These are phyloP conservation scores for Coprinopsis strossmayeri DNA, from an alignment of 768 basidiomycete genomes.

Conservation along the genomic window DNA sequence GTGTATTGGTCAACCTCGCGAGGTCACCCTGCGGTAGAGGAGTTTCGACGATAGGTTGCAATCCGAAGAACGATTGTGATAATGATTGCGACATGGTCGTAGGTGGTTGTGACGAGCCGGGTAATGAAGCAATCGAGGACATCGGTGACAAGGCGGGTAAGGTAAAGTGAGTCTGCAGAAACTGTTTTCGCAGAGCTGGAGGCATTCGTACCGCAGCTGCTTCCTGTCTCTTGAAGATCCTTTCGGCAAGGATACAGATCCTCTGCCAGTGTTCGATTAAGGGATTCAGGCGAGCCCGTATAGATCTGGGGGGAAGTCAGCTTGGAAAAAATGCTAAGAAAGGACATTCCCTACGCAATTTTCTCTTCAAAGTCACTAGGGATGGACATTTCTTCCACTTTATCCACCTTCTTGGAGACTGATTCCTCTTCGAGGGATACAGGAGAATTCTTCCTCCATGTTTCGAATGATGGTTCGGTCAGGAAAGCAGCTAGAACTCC, in stretches of 20 bases:
- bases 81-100: conserved; percentile 26
- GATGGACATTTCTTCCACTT: conserved; percentile 85
- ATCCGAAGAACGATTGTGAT: conserved; percentile 23
- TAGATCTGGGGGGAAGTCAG: conserved; percentile 37
- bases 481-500: conserved; percentile 78
- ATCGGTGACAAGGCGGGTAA: conserved; percentile 43
- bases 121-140: conserved; percentile 27
- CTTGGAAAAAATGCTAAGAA: conserved; percentile 6
- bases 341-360: conserved; percentile 47
- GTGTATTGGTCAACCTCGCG: conserved; percentile 74
- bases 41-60: conserved; percentile 16
- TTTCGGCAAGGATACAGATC: conserved; percentile 81
- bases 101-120: conserved; percentile 19
- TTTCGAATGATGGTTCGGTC: conserved; percentile 76
- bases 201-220: conserved; percentile 81
- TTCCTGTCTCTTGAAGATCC: conserved; percentile 84
- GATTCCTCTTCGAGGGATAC: conserved; percentile 89
- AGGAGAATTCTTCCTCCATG: conserved; percentile 75
- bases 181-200: conserved; percentile 56
- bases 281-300: conserved; percentile 68
- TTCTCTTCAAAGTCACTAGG: conserved; percentile 92
- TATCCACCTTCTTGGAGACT: conserved; percentile 67
- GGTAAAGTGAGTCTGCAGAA: conserved; percentile 64
- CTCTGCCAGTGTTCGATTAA: conserved; percentile 91
- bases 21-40: conserved; percentile 65